A percentile compares a stretch with the other conserved stretches of the same genome.
These are phyloP conservation scores for Pythium sp. DNA, from an alignment of 352 stramenopile species.

Conservation along the genomic window DNA sequence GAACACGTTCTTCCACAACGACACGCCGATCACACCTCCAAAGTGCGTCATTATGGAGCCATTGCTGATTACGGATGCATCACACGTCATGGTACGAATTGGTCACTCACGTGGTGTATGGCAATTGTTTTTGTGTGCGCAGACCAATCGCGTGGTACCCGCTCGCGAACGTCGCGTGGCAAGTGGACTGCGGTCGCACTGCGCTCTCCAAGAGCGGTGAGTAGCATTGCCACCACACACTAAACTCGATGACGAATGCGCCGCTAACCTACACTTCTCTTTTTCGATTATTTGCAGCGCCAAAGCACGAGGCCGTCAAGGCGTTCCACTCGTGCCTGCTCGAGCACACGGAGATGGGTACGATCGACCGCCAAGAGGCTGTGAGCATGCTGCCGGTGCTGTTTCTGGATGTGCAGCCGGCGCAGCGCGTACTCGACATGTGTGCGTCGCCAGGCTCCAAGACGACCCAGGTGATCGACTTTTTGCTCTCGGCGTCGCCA, in stretches of 20 bases:
- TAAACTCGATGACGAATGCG: background rate
- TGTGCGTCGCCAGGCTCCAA: constrained; percentile 98
- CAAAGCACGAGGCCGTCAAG: constrained; percentile 79
- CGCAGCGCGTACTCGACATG: constrained; percentile 85
- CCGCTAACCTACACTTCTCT: constrained; percentile 5
- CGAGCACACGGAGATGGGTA: constrained; percentile 88
- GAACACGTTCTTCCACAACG: constrained; percentile 49
- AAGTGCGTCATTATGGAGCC: constrained; percentile 27
- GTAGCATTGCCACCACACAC: background rate
- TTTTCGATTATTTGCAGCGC: constrained; percentile 28
- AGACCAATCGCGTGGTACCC: constrained; percentile 81
- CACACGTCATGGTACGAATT: background rate
- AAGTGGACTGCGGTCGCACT: constrained; percentile 77
- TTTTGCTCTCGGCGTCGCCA: constrained; percentile 32
- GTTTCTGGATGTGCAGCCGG: constrained; percentile 91
- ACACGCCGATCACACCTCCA: constrained; percentile 60
- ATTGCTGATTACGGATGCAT: background rate
- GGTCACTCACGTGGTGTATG: background rate
- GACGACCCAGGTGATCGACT: constrained; percentile 96
- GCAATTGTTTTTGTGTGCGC: background rate
- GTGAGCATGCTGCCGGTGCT: constrained; percentile 98
- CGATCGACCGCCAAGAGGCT: constrained; percentile 96
- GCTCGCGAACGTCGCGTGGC: constrained; percentile 72
- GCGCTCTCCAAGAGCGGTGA: constrained; percentile 78
- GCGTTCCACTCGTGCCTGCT: constrained; percentile 93